Base-by-base conservation (phyloP, 2,329 filamentous ascomycete genomes). In the Sarocladium strictum region DNA sequence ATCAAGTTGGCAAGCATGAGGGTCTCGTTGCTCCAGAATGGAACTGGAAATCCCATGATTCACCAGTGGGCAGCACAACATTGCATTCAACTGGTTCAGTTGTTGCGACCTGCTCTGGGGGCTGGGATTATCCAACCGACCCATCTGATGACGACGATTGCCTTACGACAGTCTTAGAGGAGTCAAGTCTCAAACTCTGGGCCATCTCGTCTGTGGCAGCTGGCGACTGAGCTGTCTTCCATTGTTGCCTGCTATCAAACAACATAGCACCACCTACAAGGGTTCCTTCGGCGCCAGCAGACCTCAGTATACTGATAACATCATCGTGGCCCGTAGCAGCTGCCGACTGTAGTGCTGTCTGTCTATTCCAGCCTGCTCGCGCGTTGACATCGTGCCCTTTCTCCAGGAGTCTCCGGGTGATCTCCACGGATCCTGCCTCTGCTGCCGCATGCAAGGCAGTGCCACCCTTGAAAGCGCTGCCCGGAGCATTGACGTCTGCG, bases 1-100 rank as follows among this genome's bases (percentile, higher is more conserved):
- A 85, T 41, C 72, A 72, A 11, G 76, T 84, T 0, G 81, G 82
- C 24, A 59, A 58, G 2, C 73, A 71, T 43, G 81, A 80, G 15
- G 67, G 70, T 6, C 63, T 72, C 21, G 62, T 43, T 7, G 21
- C 69, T 24, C 72, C 74, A 3, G 66, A 71, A 0, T 83, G 79
- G 78, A 62, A 64, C n/a, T 83, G 78, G 76, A 61, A 69, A 19
- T 73, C 73, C 0, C 75, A 79, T 55, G 63, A 63, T 4, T 71
- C 75, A 1, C 73, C 78, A 1, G 69, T 83, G 0, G 77, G 78
- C 9, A 76, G 75, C 40, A 70, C 76, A 7, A 69, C 71, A 14
- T 63, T 84, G 55, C 81, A 84, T 60, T 65, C 67, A 3, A 78
- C 77, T 58, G 81, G 81, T 2, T 77, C 79, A 0, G 80, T 83